Evolutionary conservation across 345 rosid species (phyloP).

Genomic region (Linum usitatissimum): DNA sequence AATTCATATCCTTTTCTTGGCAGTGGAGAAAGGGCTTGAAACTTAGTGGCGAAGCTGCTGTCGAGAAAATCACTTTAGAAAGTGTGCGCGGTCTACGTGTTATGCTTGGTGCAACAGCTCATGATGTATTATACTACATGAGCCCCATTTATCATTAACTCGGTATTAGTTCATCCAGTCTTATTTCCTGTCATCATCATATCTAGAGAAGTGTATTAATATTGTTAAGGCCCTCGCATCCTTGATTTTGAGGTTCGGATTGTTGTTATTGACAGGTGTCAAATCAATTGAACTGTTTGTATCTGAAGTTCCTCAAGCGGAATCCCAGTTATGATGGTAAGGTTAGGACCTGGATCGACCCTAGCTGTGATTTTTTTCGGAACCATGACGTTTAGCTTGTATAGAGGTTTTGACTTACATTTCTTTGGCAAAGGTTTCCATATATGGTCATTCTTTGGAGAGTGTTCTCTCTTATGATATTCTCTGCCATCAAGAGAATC

Average conservation of each 20-base stretch:
- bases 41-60: constrained; percentile 91
- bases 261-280: constrained; percentile 47
- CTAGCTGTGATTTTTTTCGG: constrained; percentile 8
- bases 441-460: constrained; percentile 96
- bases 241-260: neutral
- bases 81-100: constrained; percentile 87
- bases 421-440: constrained; percentile 50
- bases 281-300: constrained; percentile 68
- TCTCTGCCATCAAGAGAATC: constrained; percentile 86
- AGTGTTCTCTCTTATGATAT: constrained; percentile 96
- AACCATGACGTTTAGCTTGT: constrained; percentile 4
- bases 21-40: constrained; percentile 99
- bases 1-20: constrained; percentile 10
- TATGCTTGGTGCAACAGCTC: constrained; percentile 88
- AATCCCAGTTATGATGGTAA: constrained; percentile 95
- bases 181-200: neutral
- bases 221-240: neutral
- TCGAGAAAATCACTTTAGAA: constrained; percentile 86
- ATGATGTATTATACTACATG: constrained; percentile 95
- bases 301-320: constrained; percentile 64
- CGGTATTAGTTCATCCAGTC: constrained; percentile 39
- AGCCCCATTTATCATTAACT: constrained; percentile 87
- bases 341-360: constrained; percentile 37
- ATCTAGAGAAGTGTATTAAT: neutral
- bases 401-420: neutral